Conservation (phyloP, 2,329 filamentous ascomycete genomes). For the Fusarium xyrophilum region DNA sequence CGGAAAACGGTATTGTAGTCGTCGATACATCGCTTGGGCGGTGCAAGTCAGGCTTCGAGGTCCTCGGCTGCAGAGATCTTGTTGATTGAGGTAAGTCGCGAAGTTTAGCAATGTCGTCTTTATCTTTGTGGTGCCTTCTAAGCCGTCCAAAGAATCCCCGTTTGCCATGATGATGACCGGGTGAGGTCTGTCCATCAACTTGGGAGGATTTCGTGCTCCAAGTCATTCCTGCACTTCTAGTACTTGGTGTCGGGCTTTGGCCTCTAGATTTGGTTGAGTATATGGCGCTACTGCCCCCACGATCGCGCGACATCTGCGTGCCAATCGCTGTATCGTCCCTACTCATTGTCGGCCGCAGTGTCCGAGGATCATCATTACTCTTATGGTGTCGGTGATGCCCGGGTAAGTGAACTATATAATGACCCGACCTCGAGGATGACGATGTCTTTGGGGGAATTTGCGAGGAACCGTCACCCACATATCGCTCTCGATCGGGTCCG, state of each 20-base stretch:
- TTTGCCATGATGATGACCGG: conserved; percentile 61
- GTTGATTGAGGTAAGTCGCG: conserved; percentile 60
- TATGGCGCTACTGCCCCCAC: conserved; percentile 61
- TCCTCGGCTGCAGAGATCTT: conserved; percentile 59
- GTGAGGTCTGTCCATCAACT: conserved; percentile 65
- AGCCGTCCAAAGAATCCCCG: conserved; percentile 59
- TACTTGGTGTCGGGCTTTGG: conserved; percentile 82
- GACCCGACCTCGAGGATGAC: conserved; percentile 66
- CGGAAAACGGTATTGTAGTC: conserved; percentile 47
- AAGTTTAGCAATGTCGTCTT: conserved; percentile 51
- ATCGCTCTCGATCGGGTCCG: conserved; percentile 73
- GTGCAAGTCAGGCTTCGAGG: conserved; percentile 56
- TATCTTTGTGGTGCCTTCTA: conserved; percentile 62
- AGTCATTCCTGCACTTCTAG: conserved; percentile 61
- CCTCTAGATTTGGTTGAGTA: conserved; percentile 65
- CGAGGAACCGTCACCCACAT: conserved; percentile 57
- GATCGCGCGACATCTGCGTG: conserved; percentile 52
- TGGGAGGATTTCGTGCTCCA: conserved; percentile 57
- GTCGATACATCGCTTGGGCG: conserved; percentile 49
- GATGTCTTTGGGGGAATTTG: conserved; percentile 66
- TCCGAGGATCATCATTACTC: conserved; percentile 70
- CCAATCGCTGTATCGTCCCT: conserved; percentile 71
- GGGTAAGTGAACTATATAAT: conserved; percentile 69
- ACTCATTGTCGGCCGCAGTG: conserved; percentile 74
- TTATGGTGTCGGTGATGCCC: conserved; percentile 74